Evolutionary conservation across 2,329 filamentous ascomycete genomes (phyloP).

Genomic region (Colletotrichum orbiculare): DNA sequence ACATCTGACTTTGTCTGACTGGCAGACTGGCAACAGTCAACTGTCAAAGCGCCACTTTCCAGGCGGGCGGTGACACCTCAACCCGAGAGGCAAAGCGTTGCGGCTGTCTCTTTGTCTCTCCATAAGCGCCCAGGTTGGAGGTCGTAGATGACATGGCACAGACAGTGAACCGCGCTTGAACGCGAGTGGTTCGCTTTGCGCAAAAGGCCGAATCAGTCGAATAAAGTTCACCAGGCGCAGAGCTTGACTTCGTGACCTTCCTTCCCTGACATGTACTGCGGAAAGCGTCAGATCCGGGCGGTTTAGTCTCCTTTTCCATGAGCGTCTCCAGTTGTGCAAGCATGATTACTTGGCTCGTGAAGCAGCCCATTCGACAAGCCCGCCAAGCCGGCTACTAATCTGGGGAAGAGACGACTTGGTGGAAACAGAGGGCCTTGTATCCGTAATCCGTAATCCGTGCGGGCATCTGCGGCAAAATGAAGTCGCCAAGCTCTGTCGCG

Average conservation of each 20-base stretch:
- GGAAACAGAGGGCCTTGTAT: not conserved
- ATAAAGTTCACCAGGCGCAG: not conserved
- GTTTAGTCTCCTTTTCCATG: no score
- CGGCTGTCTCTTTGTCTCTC: constrained; percentile 11
- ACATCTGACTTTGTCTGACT: constrained; percentile 1
- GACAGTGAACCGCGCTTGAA: not conserved
- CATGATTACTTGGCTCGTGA: not conserved
- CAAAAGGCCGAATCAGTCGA: no score
- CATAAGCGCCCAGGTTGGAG: constrained; percentile 25
- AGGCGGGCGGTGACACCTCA: constrained; percentile 14
- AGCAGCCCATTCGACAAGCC: not conserved
- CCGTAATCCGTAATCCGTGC: no score
- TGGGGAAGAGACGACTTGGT: constrained; percentile 15
- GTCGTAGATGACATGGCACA: constrained; percentile 10
- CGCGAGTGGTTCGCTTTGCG: no score
- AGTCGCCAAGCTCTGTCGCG: no score
- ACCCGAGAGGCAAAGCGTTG: constrained; percentile 20
- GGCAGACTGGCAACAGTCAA: constrained; percentile 2
- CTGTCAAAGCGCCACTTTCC: constrained; percentile 19
- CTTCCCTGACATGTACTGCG: no score
- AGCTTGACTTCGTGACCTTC: no score
- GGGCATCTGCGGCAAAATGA: no score
- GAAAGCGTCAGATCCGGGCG: no score
- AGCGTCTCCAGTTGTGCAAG: no score
- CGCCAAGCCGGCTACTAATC: constrained; percentile 18